phyloP scores from a whole-genome alignment of 768 basidiomycete genomes.

The Tylopilus balloui region DNA sequence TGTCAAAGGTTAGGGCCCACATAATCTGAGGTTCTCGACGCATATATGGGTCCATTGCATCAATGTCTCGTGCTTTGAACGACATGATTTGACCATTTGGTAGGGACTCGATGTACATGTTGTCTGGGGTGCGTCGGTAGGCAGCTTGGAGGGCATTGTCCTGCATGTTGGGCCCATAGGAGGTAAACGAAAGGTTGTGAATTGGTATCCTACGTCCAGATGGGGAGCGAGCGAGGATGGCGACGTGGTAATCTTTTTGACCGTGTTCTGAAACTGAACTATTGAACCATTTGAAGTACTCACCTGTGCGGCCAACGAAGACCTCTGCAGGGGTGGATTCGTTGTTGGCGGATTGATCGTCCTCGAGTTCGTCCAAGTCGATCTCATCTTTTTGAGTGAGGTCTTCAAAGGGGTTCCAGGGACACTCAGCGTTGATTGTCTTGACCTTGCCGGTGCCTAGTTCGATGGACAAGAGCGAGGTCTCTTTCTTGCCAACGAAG shows the following conservation, averaged over 20 bases:
- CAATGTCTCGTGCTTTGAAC: constrained; percentile 46
- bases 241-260: constrained; percentile 77
- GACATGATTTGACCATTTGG: constrained; percentile 76
- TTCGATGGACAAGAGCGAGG: constrained; percentile 70
- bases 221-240: constrained; percentile 61
- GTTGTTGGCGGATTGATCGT: constrained; percentile 35
- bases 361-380: constrained; percentile 59
- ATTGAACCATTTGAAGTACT: constrained; percentile 17
- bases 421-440: constrained; percentile 72
- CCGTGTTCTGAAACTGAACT: constrained; percentile 2
- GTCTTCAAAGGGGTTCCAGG: constrained; percentile 66
- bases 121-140: constrained; percentile 76
- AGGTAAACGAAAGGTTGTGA: constrained; percentile 86
- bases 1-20: constrained; percentile 58
- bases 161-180: constrained; percentile 89
- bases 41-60: constrained; percentile 28
- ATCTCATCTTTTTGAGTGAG: constrained; percentile 39
- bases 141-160: constrained; percentile 66
- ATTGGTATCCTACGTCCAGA: constrained; percentile 40
- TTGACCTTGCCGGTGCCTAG: constrained; percentile 78
- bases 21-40: constrained; percentile 38
- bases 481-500: constrained; percentile 91
- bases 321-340: constrained; percentile 39
- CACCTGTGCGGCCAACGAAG: constrained; percentile 65
- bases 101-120: constrained; percentile 74